Conservation (phyloP, 805 yeast species). For the Starmerella floricola region DNA sequence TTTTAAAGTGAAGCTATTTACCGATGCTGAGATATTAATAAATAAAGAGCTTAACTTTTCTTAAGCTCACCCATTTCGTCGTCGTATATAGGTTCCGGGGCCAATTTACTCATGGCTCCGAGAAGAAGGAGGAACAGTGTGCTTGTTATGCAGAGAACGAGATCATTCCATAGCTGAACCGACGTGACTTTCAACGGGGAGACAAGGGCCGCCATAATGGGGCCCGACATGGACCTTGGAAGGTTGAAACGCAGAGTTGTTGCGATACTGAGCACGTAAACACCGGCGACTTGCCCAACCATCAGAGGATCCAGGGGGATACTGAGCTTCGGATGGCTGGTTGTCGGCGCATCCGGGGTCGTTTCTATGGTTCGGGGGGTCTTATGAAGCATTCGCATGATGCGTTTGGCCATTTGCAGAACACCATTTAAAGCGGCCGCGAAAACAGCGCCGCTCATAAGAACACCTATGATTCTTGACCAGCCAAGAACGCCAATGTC, state of each 20-base stretch:
- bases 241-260: slow-evolving; percentile 32
- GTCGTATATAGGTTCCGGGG: slow-evolving; percentile 12
- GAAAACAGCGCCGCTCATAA: slow-evolving; percentile 31
- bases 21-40: no score
- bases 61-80: slow-evolving; percentile 16
- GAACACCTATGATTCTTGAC: slow-evolving; percentile 32
- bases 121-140: slow-evolving; percentile 25
- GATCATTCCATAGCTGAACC: slow-evolving; percentile 33
- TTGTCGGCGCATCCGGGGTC: neutral
- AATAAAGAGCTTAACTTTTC: neutral
- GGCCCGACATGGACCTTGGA: slow-evolving; percentile 31
- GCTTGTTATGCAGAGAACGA: slow-evolving; percentile 28
- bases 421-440: slow-evolving; percentile 30
- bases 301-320: slow-evolving; percentile 23
- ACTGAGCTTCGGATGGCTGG: neutral
- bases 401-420: slow-evolving; percentile 18
- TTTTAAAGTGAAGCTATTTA: no score
- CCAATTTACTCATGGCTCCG: slow-evolving; percentile 8
- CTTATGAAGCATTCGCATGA: slow-evolving; percentile 15
- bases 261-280: slow-evolving; percentile 33
- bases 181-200: slow-evolving; percentile 30
- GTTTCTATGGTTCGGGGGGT: neutral
- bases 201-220: slow-evolving; percentile 32
- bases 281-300: slow-evolving; percentile 30
- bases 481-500: slow-evolving; percentile 26